Conservation (phyloP, 2,329 filamentous ascomycete species). For the Pseudocercospora fijiensis region DNA sequence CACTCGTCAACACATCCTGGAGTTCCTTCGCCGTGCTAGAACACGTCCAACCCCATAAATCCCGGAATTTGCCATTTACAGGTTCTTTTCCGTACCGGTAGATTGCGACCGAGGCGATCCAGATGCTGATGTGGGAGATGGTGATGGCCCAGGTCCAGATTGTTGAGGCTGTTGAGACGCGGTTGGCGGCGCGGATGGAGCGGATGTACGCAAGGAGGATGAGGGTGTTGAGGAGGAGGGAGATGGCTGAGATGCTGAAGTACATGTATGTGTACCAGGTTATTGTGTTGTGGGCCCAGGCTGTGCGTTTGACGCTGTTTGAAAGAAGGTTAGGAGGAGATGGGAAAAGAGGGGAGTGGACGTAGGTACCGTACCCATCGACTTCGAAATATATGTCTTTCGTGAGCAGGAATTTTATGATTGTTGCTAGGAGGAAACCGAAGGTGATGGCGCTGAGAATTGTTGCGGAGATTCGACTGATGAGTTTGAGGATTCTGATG, state of each 20-base stretch:
- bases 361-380: conserved; percentile 24
- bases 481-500: conserved; percentile 42
- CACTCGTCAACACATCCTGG: conserved; percentile 41
- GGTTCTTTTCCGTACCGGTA: conserved; percentile 42
- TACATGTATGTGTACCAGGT: conserved; percentile 46
- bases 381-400: conserved; percentile 31
- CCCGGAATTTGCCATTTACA: conserved; percentile 37
- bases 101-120: conserved; percentile 38
- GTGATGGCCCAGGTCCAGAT: conserved; percentile 36
- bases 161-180: conserved; percentile 31
- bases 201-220: conserved; percentile 39
- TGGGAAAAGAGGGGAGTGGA: not conserved
- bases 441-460: conserved; percentile 40
- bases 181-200: conserved; percentile 39
- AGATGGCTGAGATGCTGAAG: conserved; percentile 36
- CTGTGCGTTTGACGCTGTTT: conserved; percentile 33
- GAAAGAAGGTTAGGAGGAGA: not conserved
- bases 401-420: conserved; percentile 43
- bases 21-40: conserved; percentile 37
- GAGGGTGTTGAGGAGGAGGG: conserved; percentile 38
- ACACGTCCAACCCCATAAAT: conserved; percentile 48
- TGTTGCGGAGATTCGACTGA: conserved; percentile 39
- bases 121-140: conserved; percentile 40
- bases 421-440: conserved; percentile 40
- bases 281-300: conserved; percentile 42